Evolutionary conservation across 2,329 filamentous ascomycete species (phyloP).

Genomic region (Sporothrix curviconia): DNA sequence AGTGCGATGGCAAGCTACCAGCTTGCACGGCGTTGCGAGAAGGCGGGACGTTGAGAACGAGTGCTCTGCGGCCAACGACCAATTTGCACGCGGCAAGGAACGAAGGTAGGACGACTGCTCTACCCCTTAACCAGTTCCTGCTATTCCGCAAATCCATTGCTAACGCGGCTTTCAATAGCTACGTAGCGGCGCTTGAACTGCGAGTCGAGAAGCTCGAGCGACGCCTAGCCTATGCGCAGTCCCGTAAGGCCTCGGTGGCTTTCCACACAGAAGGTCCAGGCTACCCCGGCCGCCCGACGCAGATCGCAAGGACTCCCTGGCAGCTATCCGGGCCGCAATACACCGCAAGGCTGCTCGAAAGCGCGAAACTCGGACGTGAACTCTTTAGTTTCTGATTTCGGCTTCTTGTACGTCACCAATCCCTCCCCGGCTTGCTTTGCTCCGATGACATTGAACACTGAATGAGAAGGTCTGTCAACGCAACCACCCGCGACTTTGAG

Average conservation of each 20-base stretch:
- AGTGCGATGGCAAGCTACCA: slow-evolving; percentile 92
- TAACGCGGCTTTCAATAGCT: slow-evolving; percentile 47
- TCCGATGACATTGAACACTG: neutral
- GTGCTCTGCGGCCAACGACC: slow-evolving; percentile 90
- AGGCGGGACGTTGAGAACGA: slow-evolving; percentile 77
- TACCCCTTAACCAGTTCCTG: neutral
- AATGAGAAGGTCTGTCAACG: slow-evolving; percentile 70
- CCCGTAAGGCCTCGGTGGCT: slow-evolving; percentile 63
- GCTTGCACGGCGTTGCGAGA: slow-evolving; percentile 93
- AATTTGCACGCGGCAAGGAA: slow-evolving; percentile 93
- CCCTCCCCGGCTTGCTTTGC: neutral
- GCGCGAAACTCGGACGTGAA: slow-evolving; percentile 82
- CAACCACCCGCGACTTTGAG: slow-evolving; percentile 89
- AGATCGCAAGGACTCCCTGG: slow-evolving; percentile 58
- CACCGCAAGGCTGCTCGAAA: slow-evolving; percentile 57
- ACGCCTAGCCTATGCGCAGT: slow-evolving; percentile 62
- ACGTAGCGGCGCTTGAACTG: slow-evolving; percentile 90
- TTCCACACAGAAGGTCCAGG: slow-evolving; percentile 56
- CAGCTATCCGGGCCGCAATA: slow-evolving; percentile 55
- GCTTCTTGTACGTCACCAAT: too few relatives aligned
- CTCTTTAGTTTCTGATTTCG: slow-evolving; percentile 87
- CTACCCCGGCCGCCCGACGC: slow-evolving; percentile 19
- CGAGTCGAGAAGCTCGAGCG: slow-evolving; percentile 83
- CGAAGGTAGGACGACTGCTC: slow-evolving; percentile 54
- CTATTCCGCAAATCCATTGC: slow-evolving; percentile 11